Base-by-base conservation (phyloP, 2,329 filamentous ascomycete genomes). In the Pseudogymnoascus sp. region DNA sequence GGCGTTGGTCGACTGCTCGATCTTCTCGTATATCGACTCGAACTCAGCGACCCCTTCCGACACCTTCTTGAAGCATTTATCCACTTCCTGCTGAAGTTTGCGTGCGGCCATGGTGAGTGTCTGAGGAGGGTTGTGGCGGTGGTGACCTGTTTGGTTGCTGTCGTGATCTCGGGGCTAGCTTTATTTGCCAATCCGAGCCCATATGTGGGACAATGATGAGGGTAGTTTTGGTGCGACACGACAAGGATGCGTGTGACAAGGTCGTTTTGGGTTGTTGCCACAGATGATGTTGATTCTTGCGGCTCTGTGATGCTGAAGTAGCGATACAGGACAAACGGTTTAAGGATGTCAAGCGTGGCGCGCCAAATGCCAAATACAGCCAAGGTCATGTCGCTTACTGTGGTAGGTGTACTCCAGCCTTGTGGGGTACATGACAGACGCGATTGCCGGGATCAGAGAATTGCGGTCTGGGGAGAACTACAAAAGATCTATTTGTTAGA, bases 41-140 rank as follows among this genome's bases (percentile, higher is more conserved):
- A 99, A 99, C 67, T 92, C 89, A 66, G 86, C 82, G 62, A 97
- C 92, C 61, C 94, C 94, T 80, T 97, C 93, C 58, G 86, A 84
- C 72, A 97, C 92, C 82, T 96, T 96, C 79, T 99, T 99, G 86
- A 97, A 97, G 84, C 91, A 96, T 81, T 97, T 96, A 74, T 99
- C 94, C 72, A 97, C 93, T 80, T 99, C 94, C 80, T 97, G 92
- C 76, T 94, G 90, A 71, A 96, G 84, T 83, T 99, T 99, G 76
- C 94, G 87, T 75, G 90, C 90, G 71, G 94, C 91, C 94, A 99
- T 99, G 71, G 76, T 83, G 78, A 68, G 66, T 69, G 66, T 61
- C 66, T 64, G 58, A 22, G 28, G 58, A 45, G 39, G 38, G 60
- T 62, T 38, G 41, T 63, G 30, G 60, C 39, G 33, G 60, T 49